Conservation (phyloP, 2,329 filamentous ascomycete genomes). For the Fusarium austroafricanum region DNA sequence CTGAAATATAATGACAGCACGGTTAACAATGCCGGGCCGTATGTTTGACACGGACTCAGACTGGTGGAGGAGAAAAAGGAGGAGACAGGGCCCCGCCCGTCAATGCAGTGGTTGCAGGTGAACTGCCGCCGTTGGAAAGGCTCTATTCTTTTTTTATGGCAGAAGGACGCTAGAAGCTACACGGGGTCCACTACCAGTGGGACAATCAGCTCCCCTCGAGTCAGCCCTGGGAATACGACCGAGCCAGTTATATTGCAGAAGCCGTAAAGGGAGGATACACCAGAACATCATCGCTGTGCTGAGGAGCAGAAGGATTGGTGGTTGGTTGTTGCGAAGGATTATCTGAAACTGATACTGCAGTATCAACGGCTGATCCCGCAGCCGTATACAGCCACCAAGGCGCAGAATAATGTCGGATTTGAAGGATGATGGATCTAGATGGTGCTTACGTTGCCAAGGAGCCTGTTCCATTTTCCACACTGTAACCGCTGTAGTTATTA, state of each 20-base stretch:
- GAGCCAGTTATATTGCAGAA: constrained; percentile 8
- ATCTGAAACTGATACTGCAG: constrained; percentile 8
- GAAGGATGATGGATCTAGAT: too few relatives aligned
- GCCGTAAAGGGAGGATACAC: neutral
- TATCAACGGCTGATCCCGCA: too few relatives aligned
- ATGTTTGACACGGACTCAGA: too few relatives aligned
- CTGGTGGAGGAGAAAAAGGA: constrained; percentile 1
- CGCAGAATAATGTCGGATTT: too few relatives aligned
- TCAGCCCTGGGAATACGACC: constrained; percentile 25
- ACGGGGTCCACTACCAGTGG: constrained; percentile 1
- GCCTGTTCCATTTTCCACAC: too few relatives aligned
- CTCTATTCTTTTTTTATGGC: constrained; percentile 22
- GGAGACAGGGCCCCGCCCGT: constrained; percentile 6
- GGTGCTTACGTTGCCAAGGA: too few relatives aligned
- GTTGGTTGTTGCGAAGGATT: neutral
- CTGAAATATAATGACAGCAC: neutral
- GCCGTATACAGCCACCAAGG: too few relatives aligned
- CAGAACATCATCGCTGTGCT: too few relatives aligned
- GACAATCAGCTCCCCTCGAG: neutral
- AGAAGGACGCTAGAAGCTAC: constrained; percentile 26
- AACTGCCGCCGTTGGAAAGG: constrained; percentile 35
- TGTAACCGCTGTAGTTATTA: too few relatives aligned
- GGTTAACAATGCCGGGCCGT: constrained; percentile 13
- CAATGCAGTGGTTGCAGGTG: constrained; percentile 24
- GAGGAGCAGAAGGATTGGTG: too few relatives aligned